phyloP scores from a whole-genome alignment of 768 basidiomycete species.

The Pleurotus ostreatus region DNA sequence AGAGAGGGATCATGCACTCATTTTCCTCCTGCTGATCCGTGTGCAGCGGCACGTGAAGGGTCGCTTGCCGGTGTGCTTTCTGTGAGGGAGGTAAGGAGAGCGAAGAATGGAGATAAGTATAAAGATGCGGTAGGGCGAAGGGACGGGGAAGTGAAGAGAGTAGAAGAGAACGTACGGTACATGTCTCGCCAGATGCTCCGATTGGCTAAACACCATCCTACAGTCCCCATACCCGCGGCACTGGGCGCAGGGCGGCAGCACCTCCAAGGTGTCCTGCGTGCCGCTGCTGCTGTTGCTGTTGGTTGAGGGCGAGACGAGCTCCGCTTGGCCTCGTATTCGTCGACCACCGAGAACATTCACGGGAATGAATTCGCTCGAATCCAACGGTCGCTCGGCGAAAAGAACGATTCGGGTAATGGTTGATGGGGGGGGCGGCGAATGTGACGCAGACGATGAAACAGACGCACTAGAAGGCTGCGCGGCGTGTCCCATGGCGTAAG shows the following conservation, averaged over 20 bases:
- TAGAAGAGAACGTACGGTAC: conserved; percentile 61
- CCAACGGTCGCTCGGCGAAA: too few relatives aligned
- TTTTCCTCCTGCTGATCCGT: conserved; percentile 90
- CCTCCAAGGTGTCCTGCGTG: conserved; percentile 25
- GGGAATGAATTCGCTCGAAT: too few relatives aligned
- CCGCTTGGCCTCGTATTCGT: too few relatives aligned
- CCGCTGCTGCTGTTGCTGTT: too few relatives aligned
- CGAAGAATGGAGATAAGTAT: conserved; percentile 4
- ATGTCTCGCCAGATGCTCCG: conserved; percentile 94
- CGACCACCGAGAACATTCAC: too few relatives aligned
- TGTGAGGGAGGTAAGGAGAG: conserved; percentile 23
- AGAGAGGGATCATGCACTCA: conserved; percentile 66
- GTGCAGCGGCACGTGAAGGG: conserved; percentile 96
- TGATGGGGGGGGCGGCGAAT: too few relatives aligned
- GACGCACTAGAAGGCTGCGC: too few relatives aligned
- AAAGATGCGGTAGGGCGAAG: conserved; percentile 8
- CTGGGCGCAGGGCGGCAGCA: conserved; percentile 83
- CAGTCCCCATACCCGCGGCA: conserved; percentile 95
- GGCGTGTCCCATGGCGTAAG: too few relatives aligned
- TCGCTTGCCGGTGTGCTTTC: conserved; percentile 97
- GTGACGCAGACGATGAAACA: too few relatives aligned
- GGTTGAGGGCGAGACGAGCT: too few relatives aligned
- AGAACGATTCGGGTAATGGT: too few relatives aligned
- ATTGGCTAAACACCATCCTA: conserved; percentile 93
- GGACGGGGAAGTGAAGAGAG: conserved; percentile 12